phyloP scores from a whole-genome alignment of 352 stramenopile genomes.

The Globisporangium ultimum region DNA sequence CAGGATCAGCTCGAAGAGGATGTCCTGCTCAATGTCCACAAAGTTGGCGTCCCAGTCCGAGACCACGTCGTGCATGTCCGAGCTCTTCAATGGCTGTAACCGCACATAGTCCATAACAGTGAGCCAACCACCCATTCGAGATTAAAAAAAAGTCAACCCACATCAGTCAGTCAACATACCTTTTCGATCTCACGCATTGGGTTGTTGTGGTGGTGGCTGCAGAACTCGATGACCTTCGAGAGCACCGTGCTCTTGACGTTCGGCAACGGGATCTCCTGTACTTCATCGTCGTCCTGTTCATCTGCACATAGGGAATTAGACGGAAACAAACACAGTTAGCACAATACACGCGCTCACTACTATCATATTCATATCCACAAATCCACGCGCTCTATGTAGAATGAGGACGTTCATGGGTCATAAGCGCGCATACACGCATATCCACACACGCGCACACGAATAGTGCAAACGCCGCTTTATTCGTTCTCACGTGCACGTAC shows the following conservation, averaged over 20 bases:
- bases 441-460: neutral
- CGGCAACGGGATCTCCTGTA: slow-evolving; percentile 96
- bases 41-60: slow-evolving; percentile 99
- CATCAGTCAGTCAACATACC: slow-evolving; percentile 23
- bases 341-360: no score
- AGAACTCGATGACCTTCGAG: slow-evolving; percentile 97
- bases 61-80: slow-evolving; percentile 99
- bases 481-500: slow-evolving; percentile 22
- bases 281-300: slow-evolving; percentile 93
- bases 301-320: slow-evolving; percentile 32
- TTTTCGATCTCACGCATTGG: slow-evolving; percentile 99
- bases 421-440: neutral
- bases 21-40: slow-evolving; percentile 98
- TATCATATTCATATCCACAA: neutral
- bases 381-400: neutral
- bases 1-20: slow-evolving; percentile 99
- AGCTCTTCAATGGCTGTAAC: slow-evolving; percentile 93
- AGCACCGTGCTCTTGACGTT: slow-evolving; percentile 98
- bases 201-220: slow-evolving; percentile 93
- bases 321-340: neutral
- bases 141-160: neutral
- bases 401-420: neutral
- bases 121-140: neutral
- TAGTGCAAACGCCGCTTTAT: no score
- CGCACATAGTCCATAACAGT: neutral